phyloP scores from a whole-genome alignment of 306 rosid genomes.

The Nissolia schottii region DNA sequence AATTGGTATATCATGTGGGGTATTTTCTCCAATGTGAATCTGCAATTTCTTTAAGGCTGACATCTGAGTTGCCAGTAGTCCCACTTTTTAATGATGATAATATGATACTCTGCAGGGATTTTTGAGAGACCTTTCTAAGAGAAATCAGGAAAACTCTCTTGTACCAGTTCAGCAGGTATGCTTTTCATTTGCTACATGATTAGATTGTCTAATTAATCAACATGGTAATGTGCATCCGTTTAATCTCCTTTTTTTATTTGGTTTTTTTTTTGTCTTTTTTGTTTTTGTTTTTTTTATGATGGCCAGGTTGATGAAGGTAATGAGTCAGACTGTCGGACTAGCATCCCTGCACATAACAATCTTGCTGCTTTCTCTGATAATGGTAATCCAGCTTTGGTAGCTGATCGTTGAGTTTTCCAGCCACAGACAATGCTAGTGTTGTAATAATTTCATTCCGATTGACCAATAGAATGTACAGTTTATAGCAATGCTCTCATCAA shows the following conservation, averaged over 20 bases:
- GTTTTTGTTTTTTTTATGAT: too few species aligned
- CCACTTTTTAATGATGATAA: conserved; percentile 2
- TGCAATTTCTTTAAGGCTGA: background rate
- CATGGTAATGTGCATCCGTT: background rate
- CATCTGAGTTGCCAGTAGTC: background rate
- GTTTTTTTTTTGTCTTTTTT: too few species aligned
- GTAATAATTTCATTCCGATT: conserved; percentile 34
- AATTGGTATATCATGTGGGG: background rate
- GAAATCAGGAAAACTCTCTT: conserved; percentile 49
- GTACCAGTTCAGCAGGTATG: conserved; percentile 51
- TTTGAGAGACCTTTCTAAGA: conserved; percentile 79
- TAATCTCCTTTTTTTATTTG: background rate
- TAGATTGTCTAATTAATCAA: background rate
- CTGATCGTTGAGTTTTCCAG: conserved; percentile 43
- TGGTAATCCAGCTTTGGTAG: conserved; percentile 50
- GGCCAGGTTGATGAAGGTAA: conserved; percentile 59
- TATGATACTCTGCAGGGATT: conserved; percentile 60
- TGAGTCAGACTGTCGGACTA: conserved; percentile 46
- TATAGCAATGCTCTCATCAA: conserved; percentile 43
- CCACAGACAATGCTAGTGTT: conserved; percentile 27
- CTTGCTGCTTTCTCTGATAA: conserved; percentile 46
- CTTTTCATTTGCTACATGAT: background rate
- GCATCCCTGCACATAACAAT: conserved; percentile 34
- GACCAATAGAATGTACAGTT: conserved; percentile 60
- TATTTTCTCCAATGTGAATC: conserved; percentile 8